Base-by-base conservation (phyloP, 2,329 filamentous ascomycete genomes). In the Colletotrichum coccodes region DNA sequence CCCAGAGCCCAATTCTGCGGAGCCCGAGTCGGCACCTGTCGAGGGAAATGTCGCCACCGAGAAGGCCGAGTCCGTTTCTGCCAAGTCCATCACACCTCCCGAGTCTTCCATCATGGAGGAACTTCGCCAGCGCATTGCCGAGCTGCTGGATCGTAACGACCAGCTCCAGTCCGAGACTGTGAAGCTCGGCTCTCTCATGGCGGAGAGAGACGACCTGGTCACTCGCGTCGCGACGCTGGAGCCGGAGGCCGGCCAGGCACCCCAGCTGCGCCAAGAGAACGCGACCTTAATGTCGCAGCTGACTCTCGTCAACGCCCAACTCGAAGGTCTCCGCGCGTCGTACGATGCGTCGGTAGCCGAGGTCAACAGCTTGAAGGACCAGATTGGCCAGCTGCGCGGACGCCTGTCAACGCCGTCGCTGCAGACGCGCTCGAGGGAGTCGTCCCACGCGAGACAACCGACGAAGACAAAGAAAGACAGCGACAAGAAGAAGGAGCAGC, bases 401-500 rank as follows among this genome's bases (percentile, higher is more conserved):
- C 64, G 64, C 7, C 21, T 71, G 21, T 26, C 64, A 16, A 70
- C 67, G 32, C 68, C 70, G 9, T 60, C 65, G n/a, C 38, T 58
- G 2, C 54, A 58, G 28, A 14, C 58, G 23, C 58, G 47, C 23
- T 64, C 65, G 3, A 54, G 70, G 5, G 56, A 70, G 34, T 64
- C 60, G 46, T 61, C 63, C 8, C 53, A 49, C 23, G 53, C 46
- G 21, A 49, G 63, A 46, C 57, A 60, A 47, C 53, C 65, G 16
- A 64, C 66, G 14, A 65, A 47, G 36, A 66, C 60, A 21, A 67
- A 54, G 23, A 71, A 71, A 53, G 68, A 71, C 6, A 54, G 49
- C 32, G 70, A 70, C 14, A 70, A 71, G 58, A 71, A 71, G 60
- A 60, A 68, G 57, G 67, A 70, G 23, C 68, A 71, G 60, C 32